Conservation (phyloP, 768 basidiomycete genomes). For the Rhodocollybia butyracea region DNA sequence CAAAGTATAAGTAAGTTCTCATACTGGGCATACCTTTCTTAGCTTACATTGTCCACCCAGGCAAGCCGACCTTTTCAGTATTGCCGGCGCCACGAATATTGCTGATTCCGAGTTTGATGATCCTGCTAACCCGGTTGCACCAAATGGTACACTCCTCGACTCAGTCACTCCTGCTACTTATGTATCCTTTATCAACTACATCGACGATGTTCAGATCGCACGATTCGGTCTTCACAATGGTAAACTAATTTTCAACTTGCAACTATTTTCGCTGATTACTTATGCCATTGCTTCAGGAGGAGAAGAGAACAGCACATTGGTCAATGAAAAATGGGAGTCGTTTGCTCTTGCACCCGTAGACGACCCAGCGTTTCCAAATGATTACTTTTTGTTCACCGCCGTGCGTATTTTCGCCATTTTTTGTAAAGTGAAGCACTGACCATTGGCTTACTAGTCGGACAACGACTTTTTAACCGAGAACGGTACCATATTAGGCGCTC, state of each 20-base stretch:
- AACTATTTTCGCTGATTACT: background rate
- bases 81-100: conserved; percentile 58
- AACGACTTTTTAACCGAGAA: conserved; percentile 61
- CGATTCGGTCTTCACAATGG: conserved; percentile 66
- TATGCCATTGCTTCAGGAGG: conserved; percentile 29
- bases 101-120: conserved; percentile 52
- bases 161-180: conserved; percentile 52
- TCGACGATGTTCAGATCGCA: conserved; percentile 50
- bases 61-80: conserved; percentile 58
- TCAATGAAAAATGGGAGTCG: conserved; percentile 68
- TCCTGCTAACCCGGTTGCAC: conserved; percentile 48
- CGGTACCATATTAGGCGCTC: conserved; percentile 46
- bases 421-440: too few species aligned
- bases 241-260: conserved; percentile 20
- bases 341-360: conserved; percentile 53
- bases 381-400: conserved; percentile 65
- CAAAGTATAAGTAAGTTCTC: conserved; percentile 47
- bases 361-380: conserved; percentile 51
- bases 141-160: conserved; percentile 42
- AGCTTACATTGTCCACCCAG: conserved; percentile 32
- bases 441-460: conserved; percentile 35
- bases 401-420: too few species aligned
- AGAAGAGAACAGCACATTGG: conserved; percentile 48
- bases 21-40: background rate
- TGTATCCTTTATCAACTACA: conserved; percentile 51